Percentiles rank a stretch among this genome's conserved stretches.
phyloP scores from a whole-genome alignment of 2,329 filamentous ascomycete genomes.

The Talaromyces albobiverticillius region DNA sequence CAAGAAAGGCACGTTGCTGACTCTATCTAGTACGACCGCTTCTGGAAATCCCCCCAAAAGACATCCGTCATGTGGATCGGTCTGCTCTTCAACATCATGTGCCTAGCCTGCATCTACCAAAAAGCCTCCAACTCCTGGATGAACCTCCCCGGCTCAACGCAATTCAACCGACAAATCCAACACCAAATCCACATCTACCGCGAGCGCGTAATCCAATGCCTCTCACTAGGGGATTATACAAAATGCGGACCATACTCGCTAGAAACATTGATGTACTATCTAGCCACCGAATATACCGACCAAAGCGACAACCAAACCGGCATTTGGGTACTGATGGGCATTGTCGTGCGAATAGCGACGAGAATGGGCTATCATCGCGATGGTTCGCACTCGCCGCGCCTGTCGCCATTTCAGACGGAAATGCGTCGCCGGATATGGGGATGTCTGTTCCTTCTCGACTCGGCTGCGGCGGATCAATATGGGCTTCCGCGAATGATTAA shows the following conservation, averaged over 20 bases:
- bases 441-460: conserved; percentile 34
- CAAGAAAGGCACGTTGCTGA: neutral
- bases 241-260: conserved; percentile 12
- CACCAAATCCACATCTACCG: conserved; percentile 7
- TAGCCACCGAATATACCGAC: conserved; percentile 8
- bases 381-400: conserved; percentile 31
- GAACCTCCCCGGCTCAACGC: neutral
- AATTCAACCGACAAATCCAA: neutral
- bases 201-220: conserved; percentile 11
- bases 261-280: conserved; percentile 7
- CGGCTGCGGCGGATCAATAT: conserved; percentile 34
- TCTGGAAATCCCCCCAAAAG: conserved; percentile 10
- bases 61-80: conserved; percentile 19
- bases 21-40: conserved; percentile 9
- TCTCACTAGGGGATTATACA: conserved; percentile 13
- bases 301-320: conserved; percentile 23
- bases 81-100: conserved; percentile 35
- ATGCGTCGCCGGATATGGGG: conserved; percentile 34
- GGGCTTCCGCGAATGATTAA: conserved; percentile 39
- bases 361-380: conserved; percentile 45
- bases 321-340: conserved; percentile 25
- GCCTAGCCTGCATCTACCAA: conserved; percentile 2
- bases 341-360: conserved; percentile 26
- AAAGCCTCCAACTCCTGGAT: neutral
- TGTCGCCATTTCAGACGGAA: conserved; percentile 33